phyloP scores from a whole-genome alignment of 2,329 filamentous ascomycete genomes.

The Chaetomium globosum region DNA sequence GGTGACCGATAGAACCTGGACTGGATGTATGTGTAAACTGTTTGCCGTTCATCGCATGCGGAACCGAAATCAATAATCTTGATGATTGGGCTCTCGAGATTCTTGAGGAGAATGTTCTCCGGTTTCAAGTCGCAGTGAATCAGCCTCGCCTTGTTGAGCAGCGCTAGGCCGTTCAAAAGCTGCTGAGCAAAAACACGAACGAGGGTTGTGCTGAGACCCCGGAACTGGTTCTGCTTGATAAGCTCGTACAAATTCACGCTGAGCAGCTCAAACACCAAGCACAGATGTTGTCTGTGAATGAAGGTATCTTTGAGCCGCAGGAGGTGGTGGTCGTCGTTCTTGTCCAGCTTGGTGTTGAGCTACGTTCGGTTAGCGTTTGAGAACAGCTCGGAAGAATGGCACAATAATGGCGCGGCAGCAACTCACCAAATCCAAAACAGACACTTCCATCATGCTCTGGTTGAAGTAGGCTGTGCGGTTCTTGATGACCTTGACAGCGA shows the following conservation, averaged over 20 bases:
- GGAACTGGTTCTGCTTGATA: conserved; percentile 99
- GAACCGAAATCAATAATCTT: conserved; percentile 99
- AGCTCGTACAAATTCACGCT: conserved; percentile 98
- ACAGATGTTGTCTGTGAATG: conserved; percentile 95
- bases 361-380: conserved; percentile 45
- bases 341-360: conserved; percentile 98
- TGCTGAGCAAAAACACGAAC: conserved; percentile 98
- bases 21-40: conserved; percentile 98
- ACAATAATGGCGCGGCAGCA: neutral
- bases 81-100: conserved; percentile 97
- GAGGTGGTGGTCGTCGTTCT: conserved; percentile 97
- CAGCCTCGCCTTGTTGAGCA: conserved; percentile 92
- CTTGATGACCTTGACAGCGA: conserved; percentile 98
- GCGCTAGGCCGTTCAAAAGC: conserved; percentile 84
- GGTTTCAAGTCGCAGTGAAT: conserved; percentile 99
- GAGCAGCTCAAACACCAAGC: conserved; percentile 91
- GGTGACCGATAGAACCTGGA: conserved; percentile 97
- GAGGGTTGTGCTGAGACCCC: conserved; percentile 91
- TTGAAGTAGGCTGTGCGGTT: conserved; percentile 99
- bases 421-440: conserved; percentile 86
- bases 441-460: conserved; percentile 99
- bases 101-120: conserved; percentile 96
- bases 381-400: too few species aligned
- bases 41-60: conserved; percentile 96
- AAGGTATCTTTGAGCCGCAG: conserved; percentile 95